Percentiles rank a stretch among this genome's conserved stretches.
phyloP scores from a whole-genome alignment of 257 asterid species.

The Solanum corneliomulleri region DNA sequence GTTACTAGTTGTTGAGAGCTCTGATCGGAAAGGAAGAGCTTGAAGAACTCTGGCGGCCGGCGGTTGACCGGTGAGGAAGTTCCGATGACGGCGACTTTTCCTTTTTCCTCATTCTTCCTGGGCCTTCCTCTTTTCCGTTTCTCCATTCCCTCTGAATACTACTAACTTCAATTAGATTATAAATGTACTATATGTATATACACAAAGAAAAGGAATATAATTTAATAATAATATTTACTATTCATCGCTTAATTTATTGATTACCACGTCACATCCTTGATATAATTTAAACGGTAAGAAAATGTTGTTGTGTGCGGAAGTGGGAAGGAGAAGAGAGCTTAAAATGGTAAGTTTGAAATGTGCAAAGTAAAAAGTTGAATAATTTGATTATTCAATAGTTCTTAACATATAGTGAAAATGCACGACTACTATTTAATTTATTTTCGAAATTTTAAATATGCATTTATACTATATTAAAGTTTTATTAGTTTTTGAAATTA shows the following conservation, averaged over 20 bases:
- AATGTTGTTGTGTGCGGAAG: not conserved
- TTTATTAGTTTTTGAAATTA: too few relatives aligned
- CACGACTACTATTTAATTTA: too few relatives aligned
- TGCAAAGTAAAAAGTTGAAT: not conserved
- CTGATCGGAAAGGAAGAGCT: not conserved
- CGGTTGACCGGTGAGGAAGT: not conserved
- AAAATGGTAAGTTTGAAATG: not conserved
- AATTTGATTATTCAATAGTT: not conserved
- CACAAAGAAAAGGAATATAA: too few relatives aligned
- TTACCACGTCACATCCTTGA: rapidly evolving
- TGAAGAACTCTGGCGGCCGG: not conserved
- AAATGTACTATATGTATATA: too few relatives aligned
- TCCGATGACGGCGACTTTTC: not conserved
- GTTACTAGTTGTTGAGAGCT: not conserved
- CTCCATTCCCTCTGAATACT: not conserved
- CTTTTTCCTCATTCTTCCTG: not conserved
- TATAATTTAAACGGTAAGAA: too few relatives aligned
- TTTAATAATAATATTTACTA: too few relatives aligned
- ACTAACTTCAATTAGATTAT: not conserved
- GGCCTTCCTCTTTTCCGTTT: not conserved
- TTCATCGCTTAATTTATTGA: too few relatives aligned
- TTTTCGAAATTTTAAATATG: too few relatives aligned
- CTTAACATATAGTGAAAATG: not conserved
- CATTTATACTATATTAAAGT: too few relatives aligned
- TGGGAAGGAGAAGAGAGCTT: not conserved